Percentiles rank a stretch among this genome's conserved stretches.
Evolutionary conservation across 306 rosid species (phyloP).

Genomic region (Prosopis cineraria): DNA sequence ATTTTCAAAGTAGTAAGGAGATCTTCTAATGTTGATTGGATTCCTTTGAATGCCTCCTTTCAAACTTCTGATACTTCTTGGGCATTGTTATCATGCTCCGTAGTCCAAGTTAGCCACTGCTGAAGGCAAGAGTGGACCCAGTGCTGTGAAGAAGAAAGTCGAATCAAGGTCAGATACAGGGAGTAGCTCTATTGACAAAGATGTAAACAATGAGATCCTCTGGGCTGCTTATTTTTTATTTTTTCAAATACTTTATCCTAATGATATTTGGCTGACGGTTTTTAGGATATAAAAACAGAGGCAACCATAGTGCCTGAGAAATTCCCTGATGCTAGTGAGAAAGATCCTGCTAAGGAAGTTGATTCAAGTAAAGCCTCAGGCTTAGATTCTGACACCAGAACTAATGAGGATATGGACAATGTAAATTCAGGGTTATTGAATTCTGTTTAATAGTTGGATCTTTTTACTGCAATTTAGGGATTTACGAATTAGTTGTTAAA

Average conservation of each 20-base stretch:
- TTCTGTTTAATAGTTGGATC: conserved; percentile 17
- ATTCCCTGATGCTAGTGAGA: neutral
- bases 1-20: neutral
- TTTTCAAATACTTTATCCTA: conserved; percentile 1
- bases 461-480: conserved; percentile 10
- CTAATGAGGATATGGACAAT: conserved; percentile 38
- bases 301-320: neutral
- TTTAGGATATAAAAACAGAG: neutral
- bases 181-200: neutral
- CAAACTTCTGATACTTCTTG: neutral
- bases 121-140: neutral
- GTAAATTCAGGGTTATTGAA: conserved; percentile 29
- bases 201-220: neutral
- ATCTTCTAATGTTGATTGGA: neutral
- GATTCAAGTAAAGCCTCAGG: conserved; percentile 10
- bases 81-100: conserved; percentile 32
- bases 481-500: neutral
- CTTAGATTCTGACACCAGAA: conserved; percentile 21
- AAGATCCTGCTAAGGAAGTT: conserved; percentile 1
- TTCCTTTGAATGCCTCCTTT: neutral
- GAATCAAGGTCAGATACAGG: conserved; percentile 34
- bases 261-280: neutral
- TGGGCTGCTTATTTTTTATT: neutral
- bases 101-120: conserved; percentile 29
- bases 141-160: conserved; percentile 22